Conservation (phyloP, 495 filamentous ascomycete genomes). For the Penicillium pulvis region DNA sequence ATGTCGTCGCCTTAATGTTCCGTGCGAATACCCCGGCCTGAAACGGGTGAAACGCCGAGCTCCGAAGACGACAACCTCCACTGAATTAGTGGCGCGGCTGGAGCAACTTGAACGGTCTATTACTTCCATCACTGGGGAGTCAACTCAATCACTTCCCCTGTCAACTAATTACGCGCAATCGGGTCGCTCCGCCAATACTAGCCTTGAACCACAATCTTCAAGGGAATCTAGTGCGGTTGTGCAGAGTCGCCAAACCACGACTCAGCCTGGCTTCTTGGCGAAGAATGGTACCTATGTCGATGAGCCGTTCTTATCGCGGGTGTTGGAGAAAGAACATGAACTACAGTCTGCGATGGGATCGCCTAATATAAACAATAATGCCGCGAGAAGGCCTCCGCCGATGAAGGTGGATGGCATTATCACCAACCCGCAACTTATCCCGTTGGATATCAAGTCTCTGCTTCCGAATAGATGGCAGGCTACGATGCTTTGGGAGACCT, state of each 20-base stretch:
- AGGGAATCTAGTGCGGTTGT: background rate
- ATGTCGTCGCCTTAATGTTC: conserved; percentile 25
- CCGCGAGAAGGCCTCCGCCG: conserved; percentile 10
- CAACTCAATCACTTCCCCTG: background rate
- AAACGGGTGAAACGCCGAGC: conserved; percentile 30
- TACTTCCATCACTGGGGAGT: conserved; percentile 17
- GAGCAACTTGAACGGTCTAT: conserved; percentile 35
- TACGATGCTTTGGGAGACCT: conserved; percentile 35
- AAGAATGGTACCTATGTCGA: conserved; percentile 34
- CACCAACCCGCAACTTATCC: conserved; percentile 18
- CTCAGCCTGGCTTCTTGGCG: conserved; percentile 24
- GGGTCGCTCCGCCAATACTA: background rate
- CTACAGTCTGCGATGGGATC: conserved; percentile 29
- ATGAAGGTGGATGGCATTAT: conserved; percentile 26
- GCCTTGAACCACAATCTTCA: background rate
- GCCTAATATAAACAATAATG: conserved; percentile 13
- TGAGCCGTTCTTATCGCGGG: conserved; percentile 31
- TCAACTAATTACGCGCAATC: background rate
- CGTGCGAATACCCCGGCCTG: conserved; percentile 38
- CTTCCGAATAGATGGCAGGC: conserved; percentile 31
- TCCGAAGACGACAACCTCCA: conserved; percentile 18
- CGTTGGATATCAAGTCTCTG: conserved; percentile 22
- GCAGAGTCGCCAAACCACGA: background rate
- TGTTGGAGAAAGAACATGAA: conserved; percentile 31
- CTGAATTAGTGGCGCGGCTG: conserved; percentile 26